Percentiles rank a stretch among this genome's conserved stretches.
phyloP scores from a whole-genome alignment of 768 basidiomycete genomes.

The Phanerodontia chrysosporium region DNA sequence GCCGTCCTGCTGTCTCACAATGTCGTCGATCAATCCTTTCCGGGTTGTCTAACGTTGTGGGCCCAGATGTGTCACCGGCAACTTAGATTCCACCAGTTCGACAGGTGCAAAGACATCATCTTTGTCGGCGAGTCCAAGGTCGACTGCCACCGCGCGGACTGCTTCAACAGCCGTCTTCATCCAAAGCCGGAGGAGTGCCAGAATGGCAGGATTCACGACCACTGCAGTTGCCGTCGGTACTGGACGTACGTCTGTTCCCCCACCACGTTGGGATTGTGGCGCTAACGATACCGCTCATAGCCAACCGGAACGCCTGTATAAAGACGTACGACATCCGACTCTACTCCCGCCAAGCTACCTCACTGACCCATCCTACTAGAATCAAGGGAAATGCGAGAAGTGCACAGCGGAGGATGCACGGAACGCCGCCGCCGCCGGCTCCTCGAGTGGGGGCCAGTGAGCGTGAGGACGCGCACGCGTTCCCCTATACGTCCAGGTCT shows the following conservation, averaged over 20 bases:
- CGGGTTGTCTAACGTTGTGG: slow-evolving; percentile 12
- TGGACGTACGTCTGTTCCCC: slow-evolving; percentile 36
- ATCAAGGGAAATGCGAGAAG: slow-evolving; percentile 12
- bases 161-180: slow-evolving; percentile 48
- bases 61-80: slow-evolving; percentile 60
- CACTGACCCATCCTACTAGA: slow-evolving; percentile 1
- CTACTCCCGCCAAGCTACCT: background rate
- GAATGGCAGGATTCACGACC: slow-evolving; percentile 10
- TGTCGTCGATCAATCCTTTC: slow-evolving; percentile 13
- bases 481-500: slow-evolving; percentile 24
- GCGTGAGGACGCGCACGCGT: background rate
- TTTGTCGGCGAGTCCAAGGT: slow-evolving; percentile 38
- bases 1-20: slow-evolving; percentile 13
- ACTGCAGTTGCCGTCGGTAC: slow-evolving; percentile 52
- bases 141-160: slow-evolving; percentile 49
- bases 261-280: background rate
- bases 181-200: slow-evolving; percentile 35
- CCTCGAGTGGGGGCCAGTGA: background rate
- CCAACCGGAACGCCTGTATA: slow-evolving; percentile 50
- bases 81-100: slow-evolving; percentile 47
- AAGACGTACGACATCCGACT: slow-evolving; percentile 34
- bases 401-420: slow-evolving; percentile 5
- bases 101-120: slow-evolving; percentile 52
- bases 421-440: background rate
- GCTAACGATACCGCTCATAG: slow-evolving; percentile 21